Base-by-base conservation (phyloP, 1,139 yeast species). In the Kodamaea alishanica region DNA sequence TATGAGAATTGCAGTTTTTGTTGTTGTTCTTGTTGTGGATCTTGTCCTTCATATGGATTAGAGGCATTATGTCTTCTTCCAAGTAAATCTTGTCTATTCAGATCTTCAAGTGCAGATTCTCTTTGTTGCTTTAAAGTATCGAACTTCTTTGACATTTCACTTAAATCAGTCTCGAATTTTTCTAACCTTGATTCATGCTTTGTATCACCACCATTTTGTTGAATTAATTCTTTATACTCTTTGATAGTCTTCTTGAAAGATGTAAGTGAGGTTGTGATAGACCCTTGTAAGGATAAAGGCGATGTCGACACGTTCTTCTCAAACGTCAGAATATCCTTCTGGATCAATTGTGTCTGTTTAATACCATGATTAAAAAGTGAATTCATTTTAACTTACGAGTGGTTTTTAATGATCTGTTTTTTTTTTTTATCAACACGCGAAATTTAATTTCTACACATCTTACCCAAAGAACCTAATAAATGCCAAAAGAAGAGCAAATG, bases 401-500 rank as follows among this genome's bases (percentile, higher is more conserved):
- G 24, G 24, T 30, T 26, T 32, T 31, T 35, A 26, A 5, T 12
- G 24, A 15, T 15, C 29, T 22, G 20, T 32, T 32, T 32, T 8
- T 9, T 24, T 8, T 31, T 24, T 33, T 33, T 26, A 22, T 24
- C 29, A 28, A 23, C 30, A 30, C 12, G 12, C 12, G 28, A 6
- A 6, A 35, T 30, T 15, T 10, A 26, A 26, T 3, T 22, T 6
- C n/a, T n/a, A 27, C 8, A 23, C 12, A 6, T 22, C 27, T 56
- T 60, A 86, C 29, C 92, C 83, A 45, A 90, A 73, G 52, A 90
- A 71, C 52, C 98, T 75, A 38, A 89, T 85, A 59, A 92, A 92
- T 2, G 97, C 97, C 52, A 92, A 68, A 35, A 92, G 84, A 45
- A 92, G 73, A 10, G 97, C 97, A 66, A 90, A 87, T 2, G 97